Base-by-base conservation (phyloP, 139 green algal species). In the Tetraselmis chui region DNA sequence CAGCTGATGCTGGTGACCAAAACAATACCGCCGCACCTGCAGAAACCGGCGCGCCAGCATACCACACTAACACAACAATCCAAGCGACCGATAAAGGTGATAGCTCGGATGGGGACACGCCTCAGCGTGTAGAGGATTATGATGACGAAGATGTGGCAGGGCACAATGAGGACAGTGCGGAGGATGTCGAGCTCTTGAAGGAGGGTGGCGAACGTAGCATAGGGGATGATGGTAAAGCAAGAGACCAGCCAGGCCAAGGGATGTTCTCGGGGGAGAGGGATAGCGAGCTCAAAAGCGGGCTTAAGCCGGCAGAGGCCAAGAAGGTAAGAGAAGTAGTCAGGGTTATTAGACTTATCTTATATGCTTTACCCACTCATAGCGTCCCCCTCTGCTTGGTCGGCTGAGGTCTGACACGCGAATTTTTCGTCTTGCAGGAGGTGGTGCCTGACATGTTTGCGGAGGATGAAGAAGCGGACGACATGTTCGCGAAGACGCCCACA, bases 401-500 rank as follows among this genome's bases (percentile, higher is more conserved):
- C n/a, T n/a, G n/a, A n/a, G n/a, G n/a, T n/a, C n/a, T n/a, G n/a
- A n/a, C n/a, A n/a, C n/a, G n/a, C n/a, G n/a, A n/a, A n/a, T n/a
- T n/a, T n/a, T n/a, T n/a, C n/a, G n/a, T n/a, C n/a, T 59, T 32
- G 75, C 76, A 81, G 32, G 18, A 81, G 27, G 79, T 30, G 5
- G 30, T 84, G 2, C 45, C 45, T 5, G 82, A 90, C 78, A 84
- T 86, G 76, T 88, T 87, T 81, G 59, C 83, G 11, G 75, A 87
- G 28, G 79, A 91, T 80, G 75, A 80, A 76, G 88, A 85, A 0
- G 91, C 85, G 23, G 91, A 92, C 59, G 91, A 95, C 84, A 95
- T 94, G 85, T 94, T 95, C 92, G 91, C 91, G 0, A 86, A 84
- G 45, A 89, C 89, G 25, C 84, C 87, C 29, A 67, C 45, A 25